A percentile compares a stretch with the other conserved stretches of the same genome.
These are phyloP conservation scores for Capsicum rhomboideum DNA, from an alignment of 257 asterid genomes.

Conservation along the genomic window DNA sequence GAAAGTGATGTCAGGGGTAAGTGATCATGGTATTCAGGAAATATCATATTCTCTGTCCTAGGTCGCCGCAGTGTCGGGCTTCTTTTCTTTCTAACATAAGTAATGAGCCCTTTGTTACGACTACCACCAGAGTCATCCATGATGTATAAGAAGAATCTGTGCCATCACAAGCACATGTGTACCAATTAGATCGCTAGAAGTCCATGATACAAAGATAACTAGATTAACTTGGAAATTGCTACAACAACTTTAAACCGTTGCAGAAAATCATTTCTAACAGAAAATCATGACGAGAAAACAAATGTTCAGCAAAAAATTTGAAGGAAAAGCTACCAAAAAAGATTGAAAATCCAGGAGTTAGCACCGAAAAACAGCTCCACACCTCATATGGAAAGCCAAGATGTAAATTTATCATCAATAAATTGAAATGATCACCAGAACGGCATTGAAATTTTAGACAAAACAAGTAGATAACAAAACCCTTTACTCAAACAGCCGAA, in stretches of 20 bases:
- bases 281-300: neutral
- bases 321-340: neutral
- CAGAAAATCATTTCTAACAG: neutral
- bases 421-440: neutral
- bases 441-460: neutral
- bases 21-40: slow-evolving; percentile 27
- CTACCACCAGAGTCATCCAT: slow-evolving; percentile 59
- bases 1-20: slow-evolving; percentile 45
- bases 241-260: slow-evolving; percentile 2
- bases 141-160: neutral
- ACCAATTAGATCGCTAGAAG: neutral
- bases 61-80: slow-evolving; percentile 63
- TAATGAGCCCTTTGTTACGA: slow-evolving; percentile 32
- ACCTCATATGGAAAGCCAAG: neutral
- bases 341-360: neutral
- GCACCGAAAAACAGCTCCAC: neutral
- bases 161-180: neutral
- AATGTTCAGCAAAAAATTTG: neutral
- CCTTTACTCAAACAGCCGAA: too few species aligned
- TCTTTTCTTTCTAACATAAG: slow-evolving; percentile 54
- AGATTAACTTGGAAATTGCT: neutral
- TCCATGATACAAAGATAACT: neutral
- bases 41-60: slow-evolving; percentile 45
- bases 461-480: neutral
- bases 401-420: neutral